A percentile compares a stretch with the other conserved stretches of the same genome.
These are phyloP conservation scores for Rehmannia glutinosa DNA, from an alignment of 257 asterid species.

Conservation along the genomic window DNA sequence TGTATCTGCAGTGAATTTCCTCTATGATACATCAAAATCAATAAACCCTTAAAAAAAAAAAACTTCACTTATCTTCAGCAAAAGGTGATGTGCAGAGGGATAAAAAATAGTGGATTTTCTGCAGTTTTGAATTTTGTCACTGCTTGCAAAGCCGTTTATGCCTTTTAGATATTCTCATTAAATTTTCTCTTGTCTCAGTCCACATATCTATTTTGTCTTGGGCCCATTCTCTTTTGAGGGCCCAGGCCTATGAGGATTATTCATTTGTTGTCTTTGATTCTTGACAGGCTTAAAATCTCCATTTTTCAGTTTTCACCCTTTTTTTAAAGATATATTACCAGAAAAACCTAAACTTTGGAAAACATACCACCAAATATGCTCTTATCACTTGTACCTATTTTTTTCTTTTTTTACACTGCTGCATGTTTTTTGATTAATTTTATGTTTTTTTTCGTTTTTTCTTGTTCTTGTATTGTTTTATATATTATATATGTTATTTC, in stretches of 20 bases:
- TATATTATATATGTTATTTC: no score
- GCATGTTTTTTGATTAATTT: no score
- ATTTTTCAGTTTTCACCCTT: no score
- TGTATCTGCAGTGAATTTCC: neutral
- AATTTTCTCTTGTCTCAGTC: neutral
- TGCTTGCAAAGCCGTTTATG: neutral
- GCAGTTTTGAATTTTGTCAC: slow-evolving; percentile 9
- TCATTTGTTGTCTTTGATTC: neutral
- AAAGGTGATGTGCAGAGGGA: slow-evolving; percentile 17
- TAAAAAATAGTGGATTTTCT: neutral
- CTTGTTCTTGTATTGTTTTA: no score
- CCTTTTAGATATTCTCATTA: neutral
- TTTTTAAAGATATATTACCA: no score
- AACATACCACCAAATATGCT: no score
- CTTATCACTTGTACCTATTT: no score
- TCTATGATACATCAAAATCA: slow-evolving; percentile 24
- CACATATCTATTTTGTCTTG: neutral
- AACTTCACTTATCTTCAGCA: slow-evolving; percentile 1
- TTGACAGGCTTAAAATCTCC: neutral
- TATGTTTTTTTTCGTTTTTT: no score
- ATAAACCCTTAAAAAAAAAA: neutral
- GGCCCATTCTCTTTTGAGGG: slow-evolving; percentile 13
- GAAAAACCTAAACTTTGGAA: no score
- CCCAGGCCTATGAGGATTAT: neutral
- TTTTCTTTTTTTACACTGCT: no score